Base-by-base conservation (phyloP, 148 eudicot genomes). In the Simmondsia chinensis region DNA sequence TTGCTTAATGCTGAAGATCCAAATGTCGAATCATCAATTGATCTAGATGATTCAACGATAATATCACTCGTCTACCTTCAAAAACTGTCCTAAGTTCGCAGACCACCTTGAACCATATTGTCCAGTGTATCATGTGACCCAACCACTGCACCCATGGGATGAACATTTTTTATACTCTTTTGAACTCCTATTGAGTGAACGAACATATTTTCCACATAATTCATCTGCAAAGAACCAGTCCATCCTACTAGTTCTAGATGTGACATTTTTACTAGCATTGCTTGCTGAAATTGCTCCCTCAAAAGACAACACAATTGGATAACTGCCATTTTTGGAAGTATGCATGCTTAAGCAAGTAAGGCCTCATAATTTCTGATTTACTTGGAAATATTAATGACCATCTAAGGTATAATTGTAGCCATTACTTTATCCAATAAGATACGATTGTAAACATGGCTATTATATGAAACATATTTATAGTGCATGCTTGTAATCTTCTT, bases 11-110 rank as follows among this genome's bases (percentile, higher is more conserved):
- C 42, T 19, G 72, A 61, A 31, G 83, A 52, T 31, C 64, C 79
- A 30, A 43, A 49, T 25, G 42, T 47, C 21, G 71, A 69, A 64
- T 68, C 69, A 43, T 60, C 71, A 43, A 58, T 73, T 16, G 77
- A 61, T 31, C 42, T 80, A 21, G 94, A 73, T 45, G 79, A 75
- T 45, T 79, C 82, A 20, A 66, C 70, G 49, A 82, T 57, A 33
- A 72, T 58, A 32, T 66, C 65, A 61, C 61, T 71, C 39, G 78
- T 73, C 96, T 82, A 82, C 53, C 60, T 71, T 23, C 88, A 84
- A 39, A 82, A 82, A 59, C 84, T 76, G 55, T 82, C 94, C 42
- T 76, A 85, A 37, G 57, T 57, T 42, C 59, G 75, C 48, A 81
- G 50, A 36, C 54, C 64, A 48, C 57, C 63, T 52, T 66, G 62